Base-by-base conservation (phyloP, 208 protist species). In the Leishmania mexicana region DNA sequence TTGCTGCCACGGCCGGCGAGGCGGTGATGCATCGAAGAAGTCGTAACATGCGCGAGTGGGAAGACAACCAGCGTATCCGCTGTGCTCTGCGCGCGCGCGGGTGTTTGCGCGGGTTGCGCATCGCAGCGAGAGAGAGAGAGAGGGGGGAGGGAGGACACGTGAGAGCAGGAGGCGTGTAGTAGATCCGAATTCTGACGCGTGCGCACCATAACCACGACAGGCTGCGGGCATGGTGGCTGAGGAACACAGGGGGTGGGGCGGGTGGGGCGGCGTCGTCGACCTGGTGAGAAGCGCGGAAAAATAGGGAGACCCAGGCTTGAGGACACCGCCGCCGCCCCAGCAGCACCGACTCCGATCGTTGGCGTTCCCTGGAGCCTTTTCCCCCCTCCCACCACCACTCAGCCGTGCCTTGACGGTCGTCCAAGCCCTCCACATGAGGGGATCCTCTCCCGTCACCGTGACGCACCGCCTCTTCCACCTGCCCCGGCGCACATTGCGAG, bases 11-110 rank as follows among this genome's bases (percentile, higher is more conserved):
- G 31, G 35, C 40, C 13, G 51, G 8, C 35, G 54, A 47, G 35
- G 19, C 57, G 19, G 19, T 40, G 57, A 35, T 15, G 74, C 74
- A 40, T 47, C 74, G 74, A 62, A 67, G 74, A 40, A 67, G 74
- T 6, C 57, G 54, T 4, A 78, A 7, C 74, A 78, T 78, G 53
- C 17, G 73, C 28, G 73, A 2, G n/a, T 10, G 51, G 5, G 10
- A 17, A n/a, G 42, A 21, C 6, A 24, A 47, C 3, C 17, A 31
- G 42, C 10, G 68, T 42, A 51, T 6, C 40, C 31, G 10, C 13
- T 73, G n/a, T n/a, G 21, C 24, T 28, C 31, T 53, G 42, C 10
- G 42, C 17, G 31, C 28, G 31, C 31, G 64, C 28, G 13, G 13
- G 31, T 70, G 64, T 45, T 19, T 40, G 31, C 28, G 64, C 38